These are phyloP conservation scores for Amanita polypyramis DNA, from an alignment of 768 basidiomycete species.

Conservation along the genomic window DNA sequence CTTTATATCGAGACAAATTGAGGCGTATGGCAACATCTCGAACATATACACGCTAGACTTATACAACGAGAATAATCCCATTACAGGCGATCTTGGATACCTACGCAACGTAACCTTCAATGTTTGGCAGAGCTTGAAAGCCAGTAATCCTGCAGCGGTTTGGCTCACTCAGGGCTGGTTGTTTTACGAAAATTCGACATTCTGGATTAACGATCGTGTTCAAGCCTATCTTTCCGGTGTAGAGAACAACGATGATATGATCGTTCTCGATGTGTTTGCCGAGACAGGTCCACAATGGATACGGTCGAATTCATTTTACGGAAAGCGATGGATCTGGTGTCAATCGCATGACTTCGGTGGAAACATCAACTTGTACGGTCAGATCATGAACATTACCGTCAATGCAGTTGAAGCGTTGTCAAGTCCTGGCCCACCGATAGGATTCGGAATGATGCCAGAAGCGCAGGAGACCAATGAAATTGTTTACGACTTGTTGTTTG, in stretches of 20 bases:
- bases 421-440: too few relatives aligned
- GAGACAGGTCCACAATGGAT: not conserved
- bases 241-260: not conserved
- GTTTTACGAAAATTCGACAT: not conserved
- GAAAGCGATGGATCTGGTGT: not conserved
- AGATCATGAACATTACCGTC: not conserved
- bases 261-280: not conserved
- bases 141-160: not conserved
- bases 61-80: not conserved
- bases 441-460: not conserved
- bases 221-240: not conserved
- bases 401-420: not conserved
- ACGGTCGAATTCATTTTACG: not conserved
- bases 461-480: not conserved
- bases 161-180: not conserved
- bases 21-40: not conserved
- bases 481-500: not conserved
- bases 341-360: not conserved
- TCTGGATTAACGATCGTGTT: not conserved
- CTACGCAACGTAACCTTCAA: not conserved
- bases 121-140: not conserved
- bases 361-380: not conserved
- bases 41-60: not conserved
- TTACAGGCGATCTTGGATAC: not conserved
- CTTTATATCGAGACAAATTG: not conserved